These are phyloP conservation scores for barrel medic (Medicago truncatula) DNA, from an alignment of 306 rosid species.

Conservation along the genomic window DNA sequence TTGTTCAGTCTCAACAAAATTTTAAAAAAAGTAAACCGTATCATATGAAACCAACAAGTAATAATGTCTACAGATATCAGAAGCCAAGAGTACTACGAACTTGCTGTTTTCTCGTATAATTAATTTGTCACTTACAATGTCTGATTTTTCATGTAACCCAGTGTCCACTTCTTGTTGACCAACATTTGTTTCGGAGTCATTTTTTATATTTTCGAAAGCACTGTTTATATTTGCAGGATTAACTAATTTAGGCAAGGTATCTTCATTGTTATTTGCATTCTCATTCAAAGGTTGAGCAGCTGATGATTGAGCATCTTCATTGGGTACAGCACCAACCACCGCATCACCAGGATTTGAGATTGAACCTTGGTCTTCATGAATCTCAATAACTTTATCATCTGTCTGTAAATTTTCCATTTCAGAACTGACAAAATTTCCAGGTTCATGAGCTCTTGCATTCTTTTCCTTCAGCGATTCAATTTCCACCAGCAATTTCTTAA, in stretches of 20 bases:
- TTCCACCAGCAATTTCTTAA: conserved; percentile 75
- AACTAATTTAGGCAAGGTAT: conserved; percentile 49
- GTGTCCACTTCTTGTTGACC: conserved; percentile 48
- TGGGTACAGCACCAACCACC: conserved; percentile 43
- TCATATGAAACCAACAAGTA: conserved; percentile 27
- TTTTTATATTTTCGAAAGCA: conserved; percentile 47
- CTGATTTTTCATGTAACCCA: conserved; percentile 48
- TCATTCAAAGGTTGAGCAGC: conserved; percentile 48
- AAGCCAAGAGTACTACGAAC: conserved; percentile 49
- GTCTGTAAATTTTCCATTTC: conserved; percentile 50
- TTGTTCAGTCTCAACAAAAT: conserved; percentile 33
- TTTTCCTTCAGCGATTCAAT: conserved; percentile 68
- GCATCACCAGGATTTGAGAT: conserved; percentile 50
- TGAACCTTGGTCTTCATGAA: conserved; percentile 73
- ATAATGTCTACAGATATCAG: conserved; percentile 24
- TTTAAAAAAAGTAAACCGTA: conserved; percentile 11
- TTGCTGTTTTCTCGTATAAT: conserved; percentile 60
- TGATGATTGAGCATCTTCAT: conserved; percentile 51
- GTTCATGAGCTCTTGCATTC: conserved; percentile 44
- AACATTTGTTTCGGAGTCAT: conserved; percentile 49
- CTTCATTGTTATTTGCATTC: conserved; percentile 50
- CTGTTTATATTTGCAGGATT: conserved; percentile 46
- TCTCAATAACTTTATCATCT: conserved; percentile 73
- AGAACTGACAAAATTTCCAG: conserved; percentile 47
- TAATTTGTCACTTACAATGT: conserved; percentile 49